Evolutionary conservation across 2,329 filamentous ascomycete genomes (phyloP), one percentile per base, ranked within the genome.

Genomic region (Aspergillus sp.): DNA sequence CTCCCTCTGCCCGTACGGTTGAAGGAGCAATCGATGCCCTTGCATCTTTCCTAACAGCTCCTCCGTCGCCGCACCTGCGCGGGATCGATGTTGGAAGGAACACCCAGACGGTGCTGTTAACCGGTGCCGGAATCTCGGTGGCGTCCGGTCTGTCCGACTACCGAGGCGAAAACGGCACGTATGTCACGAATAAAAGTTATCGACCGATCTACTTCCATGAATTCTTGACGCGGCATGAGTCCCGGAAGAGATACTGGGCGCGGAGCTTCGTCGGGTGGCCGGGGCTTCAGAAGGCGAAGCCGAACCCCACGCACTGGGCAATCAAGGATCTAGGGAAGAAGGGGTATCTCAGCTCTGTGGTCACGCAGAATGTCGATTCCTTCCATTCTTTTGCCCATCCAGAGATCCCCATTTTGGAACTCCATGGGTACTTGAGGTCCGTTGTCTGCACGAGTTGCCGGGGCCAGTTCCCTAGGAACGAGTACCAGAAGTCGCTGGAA

Each of bases 361-460:
- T 98, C 56, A 97, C 93, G 36, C 93, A 98, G 65, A 97, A 97
- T 62, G 93, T 98, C 44, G 93, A 98, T 69, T 95, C 89, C 2
- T 94, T 98, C 64, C 93, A 98, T 67, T 74, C 78, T 2, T 71
- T 71, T 49, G 85, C 88, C 1, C 90, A 96, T 65, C 87, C 89
- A 0, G 63, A 74, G 7, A 69, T 90, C 39, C 77, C 80, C 4
- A 93, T 87, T 7, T 73, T 94, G 41, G 91, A 97, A 67, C 76
- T 98, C 43, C 93, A 98, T 66, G 93, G 93, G 55, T 94, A 93
- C 67, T 76, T 98, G 42, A 80, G 90, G 53, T 81, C 84, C 29
- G 78, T 89, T 29, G 78, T 89, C 44, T 98, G 93, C 70, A 79
- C 85, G 8, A 86, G 81, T 56, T 98, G 93, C 68, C 76, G 74